phyloP scores from a whole-genome alignment of 352 stramenopile genomes.

The Pythium folliculosum region DNA sequence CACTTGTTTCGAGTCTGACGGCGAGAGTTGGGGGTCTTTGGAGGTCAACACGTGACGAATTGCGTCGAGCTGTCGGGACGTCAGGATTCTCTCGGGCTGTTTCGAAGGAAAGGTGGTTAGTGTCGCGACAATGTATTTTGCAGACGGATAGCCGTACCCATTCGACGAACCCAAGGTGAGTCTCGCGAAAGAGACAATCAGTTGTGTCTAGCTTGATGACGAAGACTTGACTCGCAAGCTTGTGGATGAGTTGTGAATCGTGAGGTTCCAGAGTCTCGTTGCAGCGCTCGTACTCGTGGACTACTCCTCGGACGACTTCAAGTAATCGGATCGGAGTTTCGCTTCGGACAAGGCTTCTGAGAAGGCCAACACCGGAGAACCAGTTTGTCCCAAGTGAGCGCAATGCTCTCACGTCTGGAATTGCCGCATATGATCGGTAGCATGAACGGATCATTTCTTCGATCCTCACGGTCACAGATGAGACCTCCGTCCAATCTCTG shows the following conservation, averaged over 20 bases:
- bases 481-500: background rate
- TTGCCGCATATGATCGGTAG: slow-evolving; percentile 43
- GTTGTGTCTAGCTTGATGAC: slow-evolving; percentile 21
- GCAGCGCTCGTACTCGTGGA: slow-evolving; percentile 47
- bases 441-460: slow-evolving; percentile 37
- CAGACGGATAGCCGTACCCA: slow-evolving; percentile 16
- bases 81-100: slow-evolving; percentile 20
- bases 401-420: slow-evolving; percentile 35
- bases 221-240: slow-evolving; percentile 16
- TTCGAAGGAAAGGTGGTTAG: background rate
- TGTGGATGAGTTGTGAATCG: background rate
- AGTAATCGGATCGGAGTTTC: slow-evolving; percentile 40
- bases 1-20: slow-evolving; percentile 13
- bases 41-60: background rate
- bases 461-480: slow-evolving; percentile 6
- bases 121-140: background rate
- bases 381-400: slow-evolving; percentile 44
- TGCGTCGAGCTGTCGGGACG: slow-evolving; percentile 2
- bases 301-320: slow-evolving; percentile 25
- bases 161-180: slow-evolving; percentile 3
- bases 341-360: slow-evolving; percentile 34
- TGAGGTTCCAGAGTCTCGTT: background rate
- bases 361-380: slow-evolving; percentile 45
- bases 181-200: background rate
- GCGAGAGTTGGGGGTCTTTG: background rate